These are phyloP conservation scores for Trichoderma atrobrunneum DNA, from an alignment of 2,329 filamentous ascomycete species.

Conservation along the genomic window DNA sequence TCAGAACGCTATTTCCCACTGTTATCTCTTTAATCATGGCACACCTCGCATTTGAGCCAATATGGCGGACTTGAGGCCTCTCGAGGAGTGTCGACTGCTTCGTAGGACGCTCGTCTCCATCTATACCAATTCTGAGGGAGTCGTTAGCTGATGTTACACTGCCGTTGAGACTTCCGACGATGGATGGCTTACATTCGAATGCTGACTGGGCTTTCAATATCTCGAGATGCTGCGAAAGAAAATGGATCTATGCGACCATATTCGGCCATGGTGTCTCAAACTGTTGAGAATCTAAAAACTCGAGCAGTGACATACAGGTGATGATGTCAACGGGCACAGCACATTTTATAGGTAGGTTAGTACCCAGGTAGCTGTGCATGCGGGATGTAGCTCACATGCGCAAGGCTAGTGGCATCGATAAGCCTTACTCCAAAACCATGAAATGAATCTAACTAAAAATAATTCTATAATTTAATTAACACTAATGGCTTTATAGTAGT, in stretches of 20 bases:
- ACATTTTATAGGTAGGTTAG: not conserved
- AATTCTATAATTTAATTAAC: too few species aligned
- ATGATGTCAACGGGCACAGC: not conserved
- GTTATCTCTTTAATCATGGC: not conserved
- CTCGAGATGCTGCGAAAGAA: constrained; percentile 87
- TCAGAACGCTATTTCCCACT: constrained; percentile 23
- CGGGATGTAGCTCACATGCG: not conserved
- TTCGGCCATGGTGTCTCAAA: constrained; percentile 33
- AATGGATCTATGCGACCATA: constrained; percentile 79
- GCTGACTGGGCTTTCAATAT: constrained; percentile 70
- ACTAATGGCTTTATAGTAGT: too few species aligned
- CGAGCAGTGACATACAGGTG: not conserved
- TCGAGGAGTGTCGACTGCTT: constrained; percentile 69
- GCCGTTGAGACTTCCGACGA: not conserved
- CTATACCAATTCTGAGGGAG: constrained; percentile 45
- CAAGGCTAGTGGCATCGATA: not conserved
- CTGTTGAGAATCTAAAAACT: not conserved
- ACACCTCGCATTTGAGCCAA: constrained; percentile 79
- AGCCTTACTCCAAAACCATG: not conserved
- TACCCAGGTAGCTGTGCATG: not conserved
- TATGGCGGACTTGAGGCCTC: constrained; percentile 75
- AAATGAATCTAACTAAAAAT: too few species aligned
- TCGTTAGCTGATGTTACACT: constrained; percentile 23
- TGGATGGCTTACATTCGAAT: constrained; percentile 56
- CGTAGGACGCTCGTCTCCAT: constrained; percentile 43